A percentile compares a stretch with the other conserved stretches of the same genome.
phyloP scores from a whole-genome alignment of 75 land plant genomes.

The Isoetes taiwanensis region DNA sequence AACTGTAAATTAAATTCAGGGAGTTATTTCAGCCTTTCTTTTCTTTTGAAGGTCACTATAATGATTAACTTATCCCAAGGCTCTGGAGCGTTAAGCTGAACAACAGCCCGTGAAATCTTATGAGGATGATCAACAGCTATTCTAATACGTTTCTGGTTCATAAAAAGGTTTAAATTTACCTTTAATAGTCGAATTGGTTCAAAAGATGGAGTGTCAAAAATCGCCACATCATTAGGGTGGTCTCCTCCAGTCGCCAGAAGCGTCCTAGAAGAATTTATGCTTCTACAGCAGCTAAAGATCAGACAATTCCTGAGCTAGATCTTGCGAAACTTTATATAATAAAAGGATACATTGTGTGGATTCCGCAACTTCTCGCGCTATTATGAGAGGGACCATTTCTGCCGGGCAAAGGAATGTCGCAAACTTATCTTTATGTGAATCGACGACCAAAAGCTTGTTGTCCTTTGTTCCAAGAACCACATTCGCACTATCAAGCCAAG shows the following conservation, averaged over 20 bases:
- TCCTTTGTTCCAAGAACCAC: slow-evolving; percentile 3
- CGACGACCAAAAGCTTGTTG: slow-evolving; percentile 2
- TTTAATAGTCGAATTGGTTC: slow-evolving; percentile 1
- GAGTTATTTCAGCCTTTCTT: no score
- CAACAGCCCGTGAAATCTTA: no score
- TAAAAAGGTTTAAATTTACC: neutral
- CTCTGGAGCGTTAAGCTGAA: no score
- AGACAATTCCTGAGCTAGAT: neutral
- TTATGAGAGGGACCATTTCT: neutral
- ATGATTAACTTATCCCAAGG: no score
- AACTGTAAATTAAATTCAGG: no score
- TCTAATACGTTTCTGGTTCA: no score
- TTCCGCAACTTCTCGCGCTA: no score
- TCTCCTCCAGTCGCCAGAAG: neutral
- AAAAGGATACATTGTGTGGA: slow-evolving; percentile 1
- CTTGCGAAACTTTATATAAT: neutral
- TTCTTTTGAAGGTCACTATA: no score
- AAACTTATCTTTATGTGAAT: neutral
- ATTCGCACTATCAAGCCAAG: neutral
- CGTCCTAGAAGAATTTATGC: neutral
- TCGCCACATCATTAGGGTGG: neutral
- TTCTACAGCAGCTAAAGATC: neutral
- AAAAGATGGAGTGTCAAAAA: neutral
- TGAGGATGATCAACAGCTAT: no score
- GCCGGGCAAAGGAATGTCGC: neutral